phyloP scores from a whole-genome alignment of 257 asterid species.

The Thymus mandschuricus region DNA sequence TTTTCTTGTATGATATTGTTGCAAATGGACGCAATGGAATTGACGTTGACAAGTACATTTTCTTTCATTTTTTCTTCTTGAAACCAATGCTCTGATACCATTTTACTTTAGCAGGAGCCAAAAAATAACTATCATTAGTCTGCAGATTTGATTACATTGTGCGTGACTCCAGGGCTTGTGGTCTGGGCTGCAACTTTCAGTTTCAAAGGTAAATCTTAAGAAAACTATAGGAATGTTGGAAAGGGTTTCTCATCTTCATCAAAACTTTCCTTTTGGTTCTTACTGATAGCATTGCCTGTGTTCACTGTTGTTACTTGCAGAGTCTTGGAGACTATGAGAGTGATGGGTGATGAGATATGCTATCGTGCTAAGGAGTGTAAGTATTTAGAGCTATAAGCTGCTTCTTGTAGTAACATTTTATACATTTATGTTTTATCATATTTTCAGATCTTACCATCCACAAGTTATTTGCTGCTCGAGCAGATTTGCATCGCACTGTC shows the following conservation, averaged over 20 bases:
- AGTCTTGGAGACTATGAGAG: constrained; percentile 85
- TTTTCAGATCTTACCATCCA: constrained; percentile 83
- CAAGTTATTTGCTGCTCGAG: constrained; percentile 89
- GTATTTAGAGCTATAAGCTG: constrained; percentile 36
- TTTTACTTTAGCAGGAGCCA: constrained; percentile 18
- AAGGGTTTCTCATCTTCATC: constrained; percentile 9
- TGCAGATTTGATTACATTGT: constrained; percentile 89
- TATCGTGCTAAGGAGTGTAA: constrained; percentile 92
- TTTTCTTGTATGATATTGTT: constrained; percentile 81
- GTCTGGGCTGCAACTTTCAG: constrained; percentile 83
- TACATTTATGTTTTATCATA: constrained; percentile 24
- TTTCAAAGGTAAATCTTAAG: constrained; percentile 57
- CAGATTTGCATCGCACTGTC: constrained; percentile 83
- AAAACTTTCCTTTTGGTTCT: constrained; percentile 12
- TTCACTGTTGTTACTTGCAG: constrained; percentile 50
- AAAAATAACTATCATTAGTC: constrained; percentile 20
- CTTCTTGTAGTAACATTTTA: constrained; percentile 7
- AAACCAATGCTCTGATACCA: constrained; percentile 2
- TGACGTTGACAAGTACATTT: constrained; percentile 86
- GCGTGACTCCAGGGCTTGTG: constrained; percentile 96
- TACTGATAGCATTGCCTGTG: constrained; percentile 6
- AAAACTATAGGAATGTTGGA: constrained; percentile 10
- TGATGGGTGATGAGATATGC: constrained; percentile 85
- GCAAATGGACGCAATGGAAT: constrained; percentile 96
- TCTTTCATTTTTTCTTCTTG: constrained; percentile 30